These are phyloP conservation scores for Ascochyta pisi DNA, from an alignment of 2,329 filamentous ascomycete species.

Conservation along the genomic window DNA sequence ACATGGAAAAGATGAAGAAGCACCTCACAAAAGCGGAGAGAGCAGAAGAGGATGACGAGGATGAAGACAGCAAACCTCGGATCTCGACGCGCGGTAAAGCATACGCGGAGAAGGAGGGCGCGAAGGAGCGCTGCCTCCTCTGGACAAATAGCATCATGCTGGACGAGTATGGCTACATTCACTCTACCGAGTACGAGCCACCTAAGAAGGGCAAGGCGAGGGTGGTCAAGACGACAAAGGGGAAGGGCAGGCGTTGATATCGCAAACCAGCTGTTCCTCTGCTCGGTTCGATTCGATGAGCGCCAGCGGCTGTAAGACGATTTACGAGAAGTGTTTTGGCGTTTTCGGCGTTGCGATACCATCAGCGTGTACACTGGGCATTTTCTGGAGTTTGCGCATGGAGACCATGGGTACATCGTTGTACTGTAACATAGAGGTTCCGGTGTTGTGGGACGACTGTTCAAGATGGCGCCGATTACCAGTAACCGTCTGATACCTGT, in stretches of 20 bases:
- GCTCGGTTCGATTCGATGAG: neutral
- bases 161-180: conserved; percentile 64
- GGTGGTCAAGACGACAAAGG: conserved; percentile 37
- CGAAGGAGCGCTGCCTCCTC: conserved; percentile 65
- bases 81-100: conserved; percentile 70
- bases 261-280: neutral
- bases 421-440: conserved; percentile 7
- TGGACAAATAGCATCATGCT: conserved; percentile 72
- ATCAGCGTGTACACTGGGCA: conserved; percentile 26
- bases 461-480: neutral
- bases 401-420: neutral
- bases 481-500: neutral
- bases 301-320: conserved; percentile 13
- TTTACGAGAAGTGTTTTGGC: conserved; percentile 32
- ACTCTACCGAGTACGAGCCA: conserved; percentile 62
- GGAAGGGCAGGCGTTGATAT: conserved; percentile 35
- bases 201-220: conserved; percentile 56
- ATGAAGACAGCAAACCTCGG: conserved; percentile 58
- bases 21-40: conserved; percentile 68
- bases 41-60: conserved; percentile 56
- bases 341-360: conserved; percentile 32
- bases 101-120: conserved; percentile 60
- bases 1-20: conserved; percentile 80
- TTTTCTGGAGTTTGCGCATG: conserved; percentile 25
- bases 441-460: neutral